These are phyloP conservation scores for Melastoma candidum DNA, from an alignment of 441 rosid species.

Conservation along the genomic window DNA sequence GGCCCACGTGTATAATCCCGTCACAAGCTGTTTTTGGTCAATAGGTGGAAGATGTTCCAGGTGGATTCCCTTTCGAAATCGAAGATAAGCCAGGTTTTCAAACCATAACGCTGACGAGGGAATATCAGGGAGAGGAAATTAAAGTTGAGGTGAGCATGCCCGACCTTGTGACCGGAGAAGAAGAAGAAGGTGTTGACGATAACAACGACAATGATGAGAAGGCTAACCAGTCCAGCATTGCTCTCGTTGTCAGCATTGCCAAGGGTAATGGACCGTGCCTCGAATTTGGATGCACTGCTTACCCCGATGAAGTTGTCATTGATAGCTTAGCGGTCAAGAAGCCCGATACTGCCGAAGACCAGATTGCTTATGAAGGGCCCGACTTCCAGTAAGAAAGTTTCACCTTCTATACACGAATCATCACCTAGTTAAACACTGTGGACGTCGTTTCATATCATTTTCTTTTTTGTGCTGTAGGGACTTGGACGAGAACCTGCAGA, in stretches of 20 bases:
- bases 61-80: conserved; percentile 61
- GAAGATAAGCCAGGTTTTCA: conserved; percentile 61
- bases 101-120: conserved; percentile 42
- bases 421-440: not conserved
- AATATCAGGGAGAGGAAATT: conserved; percentile 57
- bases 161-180: conserved; percentile 66
- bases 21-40: not conserved
- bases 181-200: conserved; percentile 22
- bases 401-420: not conserved
- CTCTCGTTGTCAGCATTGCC: conserved; percentile 54
- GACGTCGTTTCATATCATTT: not conserved
- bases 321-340: conserved; percentile 50
- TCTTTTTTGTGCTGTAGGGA: conserved; percentile 5
- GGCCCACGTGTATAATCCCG: not conserved
- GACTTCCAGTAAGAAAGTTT: conserved; percentile 55
- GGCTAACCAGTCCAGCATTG: conserved; percentile 44
- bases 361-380: conserved; percentile 73
- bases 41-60: conserved; percentile 53
- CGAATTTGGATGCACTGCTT: conserved; percentile 65
- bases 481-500: conserved; percentile 72
- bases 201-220: conserved; percentile 32
- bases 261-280: conserved; percentile 48
- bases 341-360: conserved; percentile 36
- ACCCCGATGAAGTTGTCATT: conserved; percentile 51
- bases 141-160: conserved; percentile 78